These are phyloP conservation scores for Xylaria sp. DNA, from an alignment of 2,329 filamentous ascomycete species.

Conservation along the genomic window DNA sequence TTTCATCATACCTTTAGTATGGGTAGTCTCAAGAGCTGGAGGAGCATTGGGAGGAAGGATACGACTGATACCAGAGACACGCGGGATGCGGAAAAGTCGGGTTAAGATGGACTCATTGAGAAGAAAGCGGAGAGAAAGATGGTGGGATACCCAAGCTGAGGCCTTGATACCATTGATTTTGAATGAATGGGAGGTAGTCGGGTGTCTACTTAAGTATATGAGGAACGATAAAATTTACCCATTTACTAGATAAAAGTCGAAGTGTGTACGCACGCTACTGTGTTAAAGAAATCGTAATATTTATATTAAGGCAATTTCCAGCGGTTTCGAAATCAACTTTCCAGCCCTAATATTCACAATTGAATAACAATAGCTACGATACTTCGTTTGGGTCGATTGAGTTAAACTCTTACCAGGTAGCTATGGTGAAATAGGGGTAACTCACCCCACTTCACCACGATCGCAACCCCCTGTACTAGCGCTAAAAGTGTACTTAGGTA, in stretches of 20 bases:
- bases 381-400: not conserved
- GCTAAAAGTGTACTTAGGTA: constrained; percentile 10
- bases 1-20: constrained; percentile 62
- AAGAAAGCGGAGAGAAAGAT: not conserved
- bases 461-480: not conserved
- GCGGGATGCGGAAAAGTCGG: constrained; percentile 21
- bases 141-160: constrained; percentile 16
- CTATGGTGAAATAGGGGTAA: constrained; percentile 17
- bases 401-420: not conserved
- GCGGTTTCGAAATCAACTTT: too few species aligned
- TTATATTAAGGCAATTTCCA: not conserved
- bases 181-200: not conserved
- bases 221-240: not conserved
- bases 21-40: constrained; percentile 59
- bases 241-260: not conserved
- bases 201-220: not conserved
- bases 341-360: not conserved
- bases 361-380: not conserved
- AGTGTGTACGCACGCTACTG: not conserved
- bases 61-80: constrained; percentile 36
- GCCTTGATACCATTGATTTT: constrained; percentile 2
- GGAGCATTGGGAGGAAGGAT: constrained; percentile 50
- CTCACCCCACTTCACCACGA: not conserved
- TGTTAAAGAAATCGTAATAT: not conserved
- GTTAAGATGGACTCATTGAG: not conserved